These are phyloP conservation scores for Lyophyllum decastes DNA, from an alignment of 768 basidiomycete genomes.

Conservation along the genomic window DNA sequence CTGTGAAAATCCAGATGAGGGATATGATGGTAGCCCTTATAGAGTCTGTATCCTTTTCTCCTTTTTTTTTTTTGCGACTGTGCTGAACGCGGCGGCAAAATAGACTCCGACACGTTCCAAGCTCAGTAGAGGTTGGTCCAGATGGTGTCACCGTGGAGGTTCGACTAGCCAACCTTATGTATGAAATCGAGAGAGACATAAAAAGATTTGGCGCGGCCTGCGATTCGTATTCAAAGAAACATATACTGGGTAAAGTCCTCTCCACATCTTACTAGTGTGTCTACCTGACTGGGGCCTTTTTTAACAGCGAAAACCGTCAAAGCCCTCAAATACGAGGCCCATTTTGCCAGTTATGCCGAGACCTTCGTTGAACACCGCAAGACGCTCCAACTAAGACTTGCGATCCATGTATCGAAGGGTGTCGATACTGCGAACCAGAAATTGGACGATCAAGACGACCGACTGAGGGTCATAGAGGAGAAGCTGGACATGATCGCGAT, in stretches of 20 bases:
- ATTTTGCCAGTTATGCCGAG: constrained; percentile 32
- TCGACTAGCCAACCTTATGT: constrained; percentile 29
- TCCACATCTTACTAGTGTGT: neutral
- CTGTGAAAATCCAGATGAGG: constrained; percentile 50
- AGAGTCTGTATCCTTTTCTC: constrained; percentile 32
- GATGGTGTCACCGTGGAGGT: constrained; percentile 33
- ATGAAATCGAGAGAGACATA: constrained; percentile 39
- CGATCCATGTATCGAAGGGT: constrained; percentile 37
- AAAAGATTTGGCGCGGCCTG: constrained; percentile 43
- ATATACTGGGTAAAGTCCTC: constrained; percentile 30
- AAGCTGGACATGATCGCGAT: constrained; percentile 33
- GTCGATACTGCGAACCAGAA: constrained; percentile 35
- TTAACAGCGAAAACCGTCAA: constrained; percentile 19
- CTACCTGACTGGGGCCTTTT: too few relatives aligned
- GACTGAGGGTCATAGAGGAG: constrained; percentile 21
- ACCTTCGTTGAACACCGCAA: constrained; percentile 35
- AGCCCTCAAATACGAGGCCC: constrained; percentile 35
- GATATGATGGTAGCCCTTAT: constrained; percentile 48
- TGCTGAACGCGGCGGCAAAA: too few relatives aligned
- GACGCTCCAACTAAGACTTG: constrained; percentile 35
- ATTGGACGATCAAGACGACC: constrained; percentile 22
- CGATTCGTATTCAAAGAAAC: constrained; percentile 47
- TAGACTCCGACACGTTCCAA: constrained; percentile 30
- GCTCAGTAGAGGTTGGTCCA: constrained; percentile 23
- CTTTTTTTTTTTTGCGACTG: neutral